Evolutionary conservation across 192 early-diverging fungal genomes (phyloP).

Genomic region (Glomus cerebriforme): DNA sequence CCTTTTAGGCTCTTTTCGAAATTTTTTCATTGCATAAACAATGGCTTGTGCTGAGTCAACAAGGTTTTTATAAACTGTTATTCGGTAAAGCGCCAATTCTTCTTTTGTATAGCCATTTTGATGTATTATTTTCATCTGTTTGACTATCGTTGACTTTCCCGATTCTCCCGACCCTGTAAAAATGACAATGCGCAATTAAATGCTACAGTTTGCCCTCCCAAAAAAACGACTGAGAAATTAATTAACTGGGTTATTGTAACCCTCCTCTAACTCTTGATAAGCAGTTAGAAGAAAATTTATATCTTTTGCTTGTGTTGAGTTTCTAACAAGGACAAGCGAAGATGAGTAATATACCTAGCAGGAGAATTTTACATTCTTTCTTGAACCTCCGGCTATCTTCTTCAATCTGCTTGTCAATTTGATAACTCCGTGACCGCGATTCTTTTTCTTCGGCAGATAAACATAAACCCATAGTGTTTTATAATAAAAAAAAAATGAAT

Average conservation of each 20-base stretch:
- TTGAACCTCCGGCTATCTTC: conserved; percentile 59
- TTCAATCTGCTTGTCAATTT: conserved; percentile 65
- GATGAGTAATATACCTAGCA: conserved; percentile 55
- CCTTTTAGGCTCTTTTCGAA: conserved; percentile 56
- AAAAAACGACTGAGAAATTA: not conserved
- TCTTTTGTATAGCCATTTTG: conserved; percentile 86
- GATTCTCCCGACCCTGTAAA: conserved; percentile 86
- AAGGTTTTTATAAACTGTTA: conserved; percentile 85
- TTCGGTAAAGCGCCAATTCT: conserved; percentile 71
- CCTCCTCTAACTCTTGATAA: not conserved
- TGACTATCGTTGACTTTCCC: conserved; percentile 94
- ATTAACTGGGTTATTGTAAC: not conserved
- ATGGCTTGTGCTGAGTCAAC: conserved; percentile 82
- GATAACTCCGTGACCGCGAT: conserved; percentile 49
- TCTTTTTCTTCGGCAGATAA: conserved; percentile 64
- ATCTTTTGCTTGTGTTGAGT: not conserved
- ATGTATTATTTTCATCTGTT: conserved; percentile 98
- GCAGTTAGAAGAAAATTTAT: not conserved
- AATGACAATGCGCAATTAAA: conserved; percentile 6
- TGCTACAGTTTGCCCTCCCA: conserved; percentile 1
- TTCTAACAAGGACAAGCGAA: not conserved
- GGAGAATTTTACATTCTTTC: conserved; percentile 73
- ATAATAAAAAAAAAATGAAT: not conserved
- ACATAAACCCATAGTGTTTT: conserved; percentile 62
- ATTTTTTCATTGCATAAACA: conserved; percentile 68